Percentiles rank a stretch among this genome's conserved stretches.
phyloP scores from a whole-genome alignment of 2,329 filamentous ascomycete species.

The Pezizomycotina sp. region DNA sequence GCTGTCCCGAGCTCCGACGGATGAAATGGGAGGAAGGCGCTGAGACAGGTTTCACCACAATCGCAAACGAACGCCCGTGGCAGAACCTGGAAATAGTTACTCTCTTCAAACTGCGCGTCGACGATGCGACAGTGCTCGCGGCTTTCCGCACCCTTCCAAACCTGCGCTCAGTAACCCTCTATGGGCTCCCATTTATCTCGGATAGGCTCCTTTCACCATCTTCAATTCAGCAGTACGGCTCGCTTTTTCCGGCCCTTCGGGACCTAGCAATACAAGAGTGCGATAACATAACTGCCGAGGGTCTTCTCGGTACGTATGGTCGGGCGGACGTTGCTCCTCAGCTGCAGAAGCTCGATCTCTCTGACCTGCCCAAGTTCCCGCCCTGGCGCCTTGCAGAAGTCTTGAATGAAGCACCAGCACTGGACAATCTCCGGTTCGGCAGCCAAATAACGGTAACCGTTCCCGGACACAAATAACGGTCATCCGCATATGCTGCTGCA shows the following conservation, averaged over 20 bases:
- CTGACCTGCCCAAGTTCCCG: constrained; percentile 45
- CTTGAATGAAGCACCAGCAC: constrained; percentile 30
- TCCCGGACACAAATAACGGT: constrained; percentile 41
- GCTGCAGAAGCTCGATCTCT: constrained; percentile 53
- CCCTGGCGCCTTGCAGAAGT: constrained; percentile 32
- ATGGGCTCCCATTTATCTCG: constrained; percentile 51
- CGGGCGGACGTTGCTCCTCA: constrained; percentile 41
- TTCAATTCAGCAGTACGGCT: constrained; percentile 39
- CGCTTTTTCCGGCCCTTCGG: constrained; percentile 57
- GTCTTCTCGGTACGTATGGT: constrained; percentile 52
- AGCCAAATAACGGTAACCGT: constrained; percentile 42
- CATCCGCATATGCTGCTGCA: constrained; percentile 38
- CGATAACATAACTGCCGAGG: constrained; percentile 53
- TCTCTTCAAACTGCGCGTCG: constrained; percentile 49
- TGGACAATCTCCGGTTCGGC: constrained; percentile 37
- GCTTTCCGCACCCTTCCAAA: constrained; percentile 47
- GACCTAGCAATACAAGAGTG: constrained; percentile 57
- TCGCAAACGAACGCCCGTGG: constrained; percentile 52
- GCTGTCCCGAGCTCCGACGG: constrained; percentile 69
- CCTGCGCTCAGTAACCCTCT: constrained; percentile 59
- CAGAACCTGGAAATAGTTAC: constrained; percentile 56
- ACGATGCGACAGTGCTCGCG: constrained; percentile 55
- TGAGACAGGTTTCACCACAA: constrained; percentile 56
- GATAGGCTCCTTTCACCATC: constrained; percentile 59
- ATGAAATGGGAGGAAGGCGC: constrained; percentile 71